A percentile compares a stretch with the other conserved stretches of the same genome.
phyloP scores from a whole-genome alignment of 116 monocot genomes.

The Zostera marina region DNA sequence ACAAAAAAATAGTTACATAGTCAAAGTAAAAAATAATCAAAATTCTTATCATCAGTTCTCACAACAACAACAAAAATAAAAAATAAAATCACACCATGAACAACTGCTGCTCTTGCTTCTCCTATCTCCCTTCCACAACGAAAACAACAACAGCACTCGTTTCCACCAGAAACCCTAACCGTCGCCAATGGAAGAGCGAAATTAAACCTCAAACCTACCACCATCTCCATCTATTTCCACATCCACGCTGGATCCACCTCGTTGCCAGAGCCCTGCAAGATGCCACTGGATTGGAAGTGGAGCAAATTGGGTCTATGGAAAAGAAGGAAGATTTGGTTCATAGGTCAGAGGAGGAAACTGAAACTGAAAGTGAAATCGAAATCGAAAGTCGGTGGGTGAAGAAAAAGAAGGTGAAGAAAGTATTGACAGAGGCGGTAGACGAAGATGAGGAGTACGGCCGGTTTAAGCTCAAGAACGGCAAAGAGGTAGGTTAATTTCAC shows the following conservation, averaged over 20 bases:
- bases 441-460: conserved; percentile 13
- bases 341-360: not conserved
- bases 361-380: too few species aligned
- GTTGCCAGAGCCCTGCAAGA: conserved; percentile 2
- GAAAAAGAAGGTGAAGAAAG: conserved; percentile 8
- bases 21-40: too few species aligned
- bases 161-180: not conserved
- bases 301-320: not conserved
- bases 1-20: too few species aligned
- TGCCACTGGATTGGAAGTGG: conserved; percentile 3
- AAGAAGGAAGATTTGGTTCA: not conserved
- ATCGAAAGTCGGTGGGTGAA: conserved; percentile 1
- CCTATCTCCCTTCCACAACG: conserved; percentile 1
- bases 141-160: not conserved
- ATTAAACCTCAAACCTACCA: not conserved
- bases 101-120: not conserved
- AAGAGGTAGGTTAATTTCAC: conserved; percentile 39
- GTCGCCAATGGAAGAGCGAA: not conserved
- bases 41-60: too few species aligned
- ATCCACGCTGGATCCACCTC: not conserved
- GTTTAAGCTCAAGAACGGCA: conserved; percentile 39
- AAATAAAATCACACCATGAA: not conserved
- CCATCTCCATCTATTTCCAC: not conserved
- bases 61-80: too few species aligned
- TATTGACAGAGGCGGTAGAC: not conserved